Percentiles rank a stretch among this genome's conserved stretches.
These are phyloP conservation scores for Thecaphora thlaspeos DNA, from an alignment of 1,284 basidiomycete species.

Conservation along the genomic window DNA sequence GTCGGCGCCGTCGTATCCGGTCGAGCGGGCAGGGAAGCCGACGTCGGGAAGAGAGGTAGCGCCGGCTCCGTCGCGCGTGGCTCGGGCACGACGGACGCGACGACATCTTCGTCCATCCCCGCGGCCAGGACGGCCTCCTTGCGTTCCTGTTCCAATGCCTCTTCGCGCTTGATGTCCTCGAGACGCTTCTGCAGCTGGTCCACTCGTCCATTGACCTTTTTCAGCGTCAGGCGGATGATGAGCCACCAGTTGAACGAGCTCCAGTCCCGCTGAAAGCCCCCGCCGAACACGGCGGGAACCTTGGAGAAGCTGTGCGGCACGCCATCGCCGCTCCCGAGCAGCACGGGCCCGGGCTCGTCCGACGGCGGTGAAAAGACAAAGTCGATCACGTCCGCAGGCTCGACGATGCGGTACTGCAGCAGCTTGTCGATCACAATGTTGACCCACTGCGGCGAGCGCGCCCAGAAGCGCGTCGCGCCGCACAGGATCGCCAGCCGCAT, in stretches of 20 bases:
- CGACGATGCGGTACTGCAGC: conserved; percentile 96
- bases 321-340: conserved; percentile 9
- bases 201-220: conserved; percentile 56
- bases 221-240: conserved; percentile 47
- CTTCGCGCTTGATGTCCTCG: conserved; percentile 27
- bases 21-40: conserved; percentile 18
- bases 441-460: conserved; percentile 64
- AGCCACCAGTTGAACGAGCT: conserved; percentile 47
- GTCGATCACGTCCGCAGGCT: conserved; percentile 83
- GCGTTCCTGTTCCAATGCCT: conserved; percentile 32
- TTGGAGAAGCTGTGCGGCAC: conserved; percentile 13
- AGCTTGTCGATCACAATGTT: conserved; percentile 88
- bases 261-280: conserved; percentile 42
- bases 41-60: conserved; percentile 36
- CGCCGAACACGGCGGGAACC: neutral
- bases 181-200: conserved; percentile 49
- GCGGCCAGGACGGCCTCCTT: conserved; percentile 37
- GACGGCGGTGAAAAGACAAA: conserved; percentile 70
- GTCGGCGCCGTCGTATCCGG: conserved; percentile 3
- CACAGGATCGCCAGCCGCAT: conserved; percentile 64
- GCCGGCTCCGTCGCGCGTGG: conserved; percentile 5
- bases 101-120: conserved; percentile 9
- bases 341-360: conserved; percentile 12
- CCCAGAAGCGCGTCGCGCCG: conserved; percentile 71
- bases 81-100: neutral